phyloP scores from a whole-genome alignment of 1,284 basidiomycete genomes.

The Irpex lacteus region DNA sequence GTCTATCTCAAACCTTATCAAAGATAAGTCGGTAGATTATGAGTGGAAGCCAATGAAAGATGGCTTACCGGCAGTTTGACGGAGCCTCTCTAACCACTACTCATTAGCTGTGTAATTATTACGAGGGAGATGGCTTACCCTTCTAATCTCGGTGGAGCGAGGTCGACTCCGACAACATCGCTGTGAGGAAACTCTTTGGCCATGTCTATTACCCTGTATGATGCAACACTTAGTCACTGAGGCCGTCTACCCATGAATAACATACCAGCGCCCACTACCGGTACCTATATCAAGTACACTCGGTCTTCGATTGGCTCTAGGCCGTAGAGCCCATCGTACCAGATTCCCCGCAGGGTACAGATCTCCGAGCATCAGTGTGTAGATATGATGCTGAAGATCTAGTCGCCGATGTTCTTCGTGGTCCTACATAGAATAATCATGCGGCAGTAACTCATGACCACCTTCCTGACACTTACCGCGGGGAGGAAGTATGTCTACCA shows the following conservation, averaged over 20 bases:
- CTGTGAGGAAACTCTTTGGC: slow-evolving; percentile 33
- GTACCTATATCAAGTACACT: slow-evolving; percentile 33
- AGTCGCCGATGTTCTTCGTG: slow-evolving; percentile 33
- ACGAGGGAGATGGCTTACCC: slow-evolving; percentile 19
- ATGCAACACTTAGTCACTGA: slow-evolving; percentile 4
- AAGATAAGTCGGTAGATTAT: background rate
- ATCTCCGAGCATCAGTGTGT: slow-evolving; percentile 28
- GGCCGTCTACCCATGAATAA: background rate
- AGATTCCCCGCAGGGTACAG: slow-evolving; percentile 29
- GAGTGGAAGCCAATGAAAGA: background rate
- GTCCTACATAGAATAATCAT: slow-evolving; percentile 23
- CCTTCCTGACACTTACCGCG: slow-evolving; percentile 19
- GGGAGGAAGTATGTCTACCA: slow-evolving; percentile 28
- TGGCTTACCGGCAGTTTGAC: slow-evolving; percentile 30
- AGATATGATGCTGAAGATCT: slow-evolving; percentile 33
- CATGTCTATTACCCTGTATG: slow-evolving; percentile 33
- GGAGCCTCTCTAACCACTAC: slow-evolving; percentile 24
- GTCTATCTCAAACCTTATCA: slow-evolving; percentile 32
- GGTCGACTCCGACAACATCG: slow-evolving; percentile 32
- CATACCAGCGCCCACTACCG: slow-evolving; percentile 34
- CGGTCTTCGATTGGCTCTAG: slow-evolving; percentile 25
- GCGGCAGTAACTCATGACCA: background rate
- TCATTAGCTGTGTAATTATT: slow-evolving; percentile 1
- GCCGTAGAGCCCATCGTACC: slow-evolving; percentile 29
- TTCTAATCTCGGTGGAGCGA: slow-evolving; percentile 28